phyloP scores from a whole-genome alignment of 192 early-diverging fungal genomes.

The Cladochytrium replicatum region DNA sequence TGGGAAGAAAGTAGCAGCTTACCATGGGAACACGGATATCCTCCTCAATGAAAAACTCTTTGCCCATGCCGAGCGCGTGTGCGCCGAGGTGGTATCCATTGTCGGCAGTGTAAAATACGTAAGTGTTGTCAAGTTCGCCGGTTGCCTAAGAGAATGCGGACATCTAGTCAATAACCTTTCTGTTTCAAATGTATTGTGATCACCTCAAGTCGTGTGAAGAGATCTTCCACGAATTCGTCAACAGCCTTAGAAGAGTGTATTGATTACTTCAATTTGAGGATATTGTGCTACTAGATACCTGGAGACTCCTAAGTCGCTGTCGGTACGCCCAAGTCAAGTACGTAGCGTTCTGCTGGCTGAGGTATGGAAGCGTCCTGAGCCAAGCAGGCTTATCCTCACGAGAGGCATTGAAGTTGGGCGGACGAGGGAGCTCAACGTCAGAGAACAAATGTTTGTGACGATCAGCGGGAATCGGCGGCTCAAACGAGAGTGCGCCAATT shows the following conservation, averaged over 20 bases:
- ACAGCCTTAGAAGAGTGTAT: too few species aligned
- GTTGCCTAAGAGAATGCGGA: too few species aligned
- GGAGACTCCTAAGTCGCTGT: slow-evolving; percentile 43
- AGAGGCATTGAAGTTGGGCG: slow-evolving; percentile 46
- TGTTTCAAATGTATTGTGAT: too few species aligned
- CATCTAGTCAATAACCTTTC: too few species aligned
- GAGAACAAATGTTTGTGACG: slow-evolving; percentile 47
- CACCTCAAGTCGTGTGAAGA: slow-evolving; percentile 40
- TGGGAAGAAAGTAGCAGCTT: background rate
- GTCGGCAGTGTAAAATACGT: slow-evolving; percentile 55
- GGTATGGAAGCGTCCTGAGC: slow-evolving; percentile 31
- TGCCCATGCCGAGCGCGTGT: slow-evolving; percentile 52
- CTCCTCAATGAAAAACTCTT: slow-evolving; percentile 50
- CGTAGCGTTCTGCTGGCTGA: slow-evolving; percentile 27
- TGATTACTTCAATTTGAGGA: too few species aligned
- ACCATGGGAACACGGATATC: slow-evolving; percentile 41
- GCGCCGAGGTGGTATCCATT: slow-evolving; percentile 64
- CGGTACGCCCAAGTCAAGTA: slow-evolving; percentile 27
- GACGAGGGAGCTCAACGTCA: slow-evolving; percentile 41
- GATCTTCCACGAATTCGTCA: slow-evolving; percentile 48
- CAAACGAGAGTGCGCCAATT: slow-evolving; percentile 11
- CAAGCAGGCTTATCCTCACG: slow-evolving; percentile 41
- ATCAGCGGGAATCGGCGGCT: slow-evolving; percentile 46
- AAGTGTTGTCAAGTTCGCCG: slow-evolving; percentile 49
- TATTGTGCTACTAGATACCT: too few species aligned